These are phyloP conservation scores for Musa beccarii DNA, from an alignment of 176 grass and related monocot species.

Conservation along the genomic window DNA sequence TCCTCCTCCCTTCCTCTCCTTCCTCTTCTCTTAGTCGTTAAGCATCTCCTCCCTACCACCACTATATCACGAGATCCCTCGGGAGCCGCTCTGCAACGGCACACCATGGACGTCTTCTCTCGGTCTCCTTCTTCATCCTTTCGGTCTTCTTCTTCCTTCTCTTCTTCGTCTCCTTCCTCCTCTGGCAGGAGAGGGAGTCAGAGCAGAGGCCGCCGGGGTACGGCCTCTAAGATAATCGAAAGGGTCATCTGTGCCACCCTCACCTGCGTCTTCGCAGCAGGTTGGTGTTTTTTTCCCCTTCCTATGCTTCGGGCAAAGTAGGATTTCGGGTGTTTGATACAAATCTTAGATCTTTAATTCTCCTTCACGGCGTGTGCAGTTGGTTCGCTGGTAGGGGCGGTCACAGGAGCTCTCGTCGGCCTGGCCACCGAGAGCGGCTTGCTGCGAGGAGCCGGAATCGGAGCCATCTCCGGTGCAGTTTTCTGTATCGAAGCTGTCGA, in stretches of 20 bases:
- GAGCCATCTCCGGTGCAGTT: slow-evolving; percentile 69
- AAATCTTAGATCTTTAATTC: background rate
- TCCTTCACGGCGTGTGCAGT: slow-evolving; percentile 26
- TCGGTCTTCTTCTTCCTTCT: background rate
- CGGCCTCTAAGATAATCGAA: slow-evolving; percentile 6
- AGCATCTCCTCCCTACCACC: background rate
- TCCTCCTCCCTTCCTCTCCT: background rate
- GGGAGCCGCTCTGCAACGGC: background rate
- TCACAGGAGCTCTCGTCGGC: slow-evolving; percentile 70
- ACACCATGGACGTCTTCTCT: background rate
- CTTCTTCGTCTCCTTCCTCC: slow-evolving; percentile 1
- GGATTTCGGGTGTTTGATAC: background rate
- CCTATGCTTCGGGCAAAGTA: background rate
- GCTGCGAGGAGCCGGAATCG: slow-evolving; percentile 62
- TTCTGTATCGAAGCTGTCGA: slow-evolving; percentile 91
- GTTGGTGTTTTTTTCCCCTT: slow-evolving; percentile 14
- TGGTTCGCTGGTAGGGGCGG: slow-evolving; percentile 63
- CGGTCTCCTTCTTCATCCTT: background rate
- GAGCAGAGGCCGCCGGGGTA: slow-evolving; percentile 21
- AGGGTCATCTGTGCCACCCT: slow-evolving; percentile 44
- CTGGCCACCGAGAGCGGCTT: slow-evolving; percentile 76
- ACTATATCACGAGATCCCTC: background rate
- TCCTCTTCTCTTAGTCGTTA: background rate
- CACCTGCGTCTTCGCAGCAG: slow-evolving; percentile 64
- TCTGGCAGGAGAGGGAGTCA: slow-evolving; percentile 14